Conservation (phyloP, 495 filamentous ascomycete genomes). For the Podospora fimiseda region DNA sequence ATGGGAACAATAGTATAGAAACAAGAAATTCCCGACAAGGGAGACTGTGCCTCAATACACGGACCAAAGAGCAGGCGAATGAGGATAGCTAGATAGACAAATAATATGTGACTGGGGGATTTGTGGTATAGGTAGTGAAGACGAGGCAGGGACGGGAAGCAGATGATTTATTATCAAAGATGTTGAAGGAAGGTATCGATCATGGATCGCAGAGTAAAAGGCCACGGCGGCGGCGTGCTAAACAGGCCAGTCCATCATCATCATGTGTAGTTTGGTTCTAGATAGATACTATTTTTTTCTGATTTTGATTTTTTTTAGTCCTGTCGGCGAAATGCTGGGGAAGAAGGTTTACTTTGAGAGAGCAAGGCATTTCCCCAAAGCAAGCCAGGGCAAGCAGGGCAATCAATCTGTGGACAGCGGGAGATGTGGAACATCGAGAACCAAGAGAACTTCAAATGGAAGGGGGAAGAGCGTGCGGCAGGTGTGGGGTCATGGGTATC, state of each 20-base stretch:
- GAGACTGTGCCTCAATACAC: neutral
- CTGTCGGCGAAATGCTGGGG: neutral
- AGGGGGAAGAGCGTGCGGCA: conserved; percentile 14
- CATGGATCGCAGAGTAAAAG: no score
- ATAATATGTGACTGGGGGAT: conserved; percentile 13
- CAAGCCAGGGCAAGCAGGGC: neutral
- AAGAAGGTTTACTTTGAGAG: neutral
- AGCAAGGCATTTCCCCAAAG: no score
- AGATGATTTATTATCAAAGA: no score
- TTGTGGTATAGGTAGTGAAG: no score
- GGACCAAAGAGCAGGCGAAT: neutral
- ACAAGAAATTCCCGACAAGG: neutral
- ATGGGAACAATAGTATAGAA: neutral
- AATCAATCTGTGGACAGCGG: neutral
- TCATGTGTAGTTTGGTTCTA: neutral
- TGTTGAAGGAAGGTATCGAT: no score
- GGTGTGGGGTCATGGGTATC: conserved; percentile 13
- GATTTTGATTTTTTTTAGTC: no score
- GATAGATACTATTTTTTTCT: no score
- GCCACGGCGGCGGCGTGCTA: neutral
- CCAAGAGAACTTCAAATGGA: conserved; percentile 4
- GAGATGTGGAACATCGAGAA: conserved; percentile 8
- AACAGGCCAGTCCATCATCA: neutral
- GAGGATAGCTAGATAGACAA: conserved; percentile 20
- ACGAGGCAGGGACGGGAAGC: no score